phyloP scores from a whole-genome alignment of 176 grass and related monocot species.

The Carex kokanica region DNA sequence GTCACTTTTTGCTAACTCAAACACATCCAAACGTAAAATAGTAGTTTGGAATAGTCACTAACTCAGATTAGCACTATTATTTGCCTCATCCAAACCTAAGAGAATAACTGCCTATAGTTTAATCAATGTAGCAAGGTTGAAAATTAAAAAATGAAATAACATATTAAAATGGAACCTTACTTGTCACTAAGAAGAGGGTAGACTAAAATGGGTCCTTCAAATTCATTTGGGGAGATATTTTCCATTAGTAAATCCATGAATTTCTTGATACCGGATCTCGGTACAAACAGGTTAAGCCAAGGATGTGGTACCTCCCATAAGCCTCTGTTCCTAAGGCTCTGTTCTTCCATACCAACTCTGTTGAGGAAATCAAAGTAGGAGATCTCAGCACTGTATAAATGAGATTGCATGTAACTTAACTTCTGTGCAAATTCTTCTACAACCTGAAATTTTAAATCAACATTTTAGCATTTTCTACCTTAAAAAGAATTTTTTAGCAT shows the following conservation, averaged over 20 bases:
- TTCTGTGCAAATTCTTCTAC: constrained; percentile 38
- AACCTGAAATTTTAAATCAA: constrained; percentile 22
- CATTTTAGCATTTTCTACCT: too few species aligned
- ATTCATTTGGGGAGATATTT: constrained; percentile 37
- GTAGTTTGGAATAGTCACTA: too few species aligned
- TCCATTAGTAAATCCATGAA: constrained; percentile 70
- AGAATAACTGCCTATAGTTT: constrained; percentile 27
- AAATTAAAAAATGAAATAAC: background rate
- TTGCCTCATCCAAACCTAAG: too few species aligned
- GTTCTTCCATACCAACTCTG: constrained; percentile 74
- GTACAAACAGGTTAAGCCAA: constrained; percentile 90
- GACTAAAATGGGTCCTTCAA: constrained; percentile 66
- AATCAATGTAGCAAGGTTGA: background rate
- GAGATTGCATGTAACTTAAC: constrained; percentile 50
- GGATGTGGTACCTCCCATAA: constrained; percentile 90
- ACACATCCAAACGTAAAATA: too few species aligned
- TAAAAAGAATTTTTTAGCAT: too few species aligned
- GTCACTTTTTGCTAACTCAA: too few species aligned
- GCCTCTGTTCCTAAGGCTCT: constrained; percentile 49
- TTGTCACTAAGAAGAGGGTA: constrained; percentile 76
- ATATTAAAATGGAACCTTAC: constrained; percentile 33
- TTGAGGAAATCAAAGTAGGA: constrained; percentile 76
- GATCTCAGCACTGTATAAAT: constrained; percentile 55
- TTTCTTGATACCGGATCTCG: constrained; percentile 29
- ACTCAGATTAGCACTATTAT: too few species aligned